A percentile compares a stretch with the other conserved stretches of the same genome.
These are phyloP conservation scores for Andrographis paniculata DNA, from an alignment of 305 asterid species.

Conservation along the genomic window DNA sequence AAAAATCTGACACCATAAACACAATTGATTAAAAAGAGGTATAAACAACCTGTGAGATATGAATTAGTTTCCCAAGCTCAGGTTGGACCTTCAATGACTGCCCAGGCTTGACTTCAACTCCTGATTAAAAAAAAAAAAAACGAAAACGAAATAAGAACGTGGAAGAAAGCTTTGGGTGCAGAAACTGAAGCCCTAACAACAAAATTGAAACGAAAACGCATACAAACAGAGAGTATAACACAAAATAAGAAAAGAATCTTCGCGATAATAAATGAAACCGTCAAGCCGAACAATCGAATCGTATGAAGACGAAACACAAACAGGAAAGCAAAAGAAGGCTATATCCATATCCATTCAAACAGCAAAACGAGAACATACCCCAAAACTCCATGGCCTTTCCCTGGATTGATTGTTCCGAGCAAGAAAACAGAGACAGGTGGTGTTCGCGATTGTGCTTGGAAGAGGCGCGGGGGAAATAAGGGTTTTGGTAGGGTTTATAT, in stretches of 20 bases:
- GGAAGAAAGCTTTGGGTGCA: not conserved
- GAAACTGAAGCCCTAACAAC: not conserved
- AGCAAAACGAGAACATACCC: slow-evolving; percentile 26
- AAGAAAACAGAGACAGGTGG: not conserved
- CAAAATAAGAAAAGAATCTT: not conserved
- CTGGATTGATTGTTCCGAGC: not conserved
- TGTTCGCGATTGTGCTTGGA: not conserved
- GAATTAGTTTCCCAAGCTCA: slow-evolving; percentile 32
- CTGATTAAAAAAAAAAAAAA: slow-evolving; percentile 20
- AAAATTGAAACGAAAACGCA: no score
- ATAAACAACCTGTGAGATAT: slow-evolving; percentile 58
- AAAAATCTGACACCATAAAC: not conserved
- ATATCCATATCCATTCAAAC: not conserved
- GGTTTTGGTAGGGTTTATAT: no score
- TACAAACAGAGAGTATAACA: not conserved
- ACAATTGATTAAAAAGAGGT: no score
- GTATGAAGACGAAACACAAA: not conserved
- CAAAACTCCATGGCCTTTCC: slow-evolving; percentile 42
- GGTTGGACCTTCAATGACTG: slow-evolving; percentile 36
- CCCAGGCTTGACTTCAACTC: slow-evolving; percentile 70
- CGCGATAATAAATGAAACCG: not conserved
- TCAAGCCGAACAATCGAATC: not conserved
- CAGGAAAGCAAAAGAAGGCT: not conserved
- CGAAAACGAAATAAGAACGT: not conserved
- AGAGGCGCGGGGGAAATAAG: slow-evolving; percentile 1